phyloP scores from a whole-genome alignment of 2,329 filamentous ascomycete species.

The Ophiostoma tasmaniense region DNA sequence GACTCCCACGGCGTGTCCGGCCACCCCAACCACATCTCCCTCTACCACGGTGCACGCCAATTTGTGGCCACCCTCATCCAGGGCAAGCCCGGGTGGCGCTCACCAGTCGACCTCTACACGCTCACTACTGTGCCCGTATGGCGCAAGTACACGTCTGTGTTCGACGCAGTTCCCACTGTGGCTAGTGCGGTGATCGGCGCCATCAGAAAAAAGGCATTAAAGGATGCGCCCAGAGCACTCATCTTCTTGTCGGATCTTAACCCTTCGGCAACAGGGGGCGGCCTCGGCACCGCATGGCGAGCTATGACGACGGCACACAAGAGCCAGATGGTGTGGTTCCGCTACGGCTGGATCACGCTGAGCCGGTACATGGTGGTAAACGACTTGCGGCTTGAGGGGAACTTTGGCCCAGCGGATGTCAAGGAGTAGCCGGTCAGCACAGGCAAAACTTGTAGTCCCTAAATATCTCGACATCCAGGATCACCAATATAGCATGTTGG shows the following conservation, averaged over 20 bases:
- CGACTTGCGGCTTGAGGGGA: constrained; percentile 57
- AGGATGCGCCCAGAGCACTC: constrained; percentile 49
- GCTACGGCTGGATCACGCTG: constrained; percentile 87
- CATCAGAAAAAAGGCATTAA: constrained; percentile 22
- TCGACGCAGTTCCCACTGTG: constrained; percentile 69
- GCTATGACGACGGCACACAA: constrained; percentile 87
- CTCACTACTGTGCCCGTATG: constrained; percentile 62
- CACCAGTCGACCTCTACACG: constrained; percentile 78
- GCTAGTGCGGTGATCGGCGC: constrained; percentile 31
- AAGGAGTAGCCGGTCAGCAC: constrained; percentile 26
- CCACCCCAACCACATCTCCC: constrained; percentile 88
- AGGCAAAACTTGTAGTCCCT: constrained; percentile 25
- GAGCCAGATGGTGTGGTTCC: constrained; percentile 98
- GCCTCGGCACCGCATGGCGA: constrained; percentile 54
- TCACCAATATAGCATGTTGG: too few species aligned
- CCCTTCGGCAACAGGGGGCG: constrained; percentile 40
- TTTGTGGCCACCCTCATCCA: constrained; percentile 63
- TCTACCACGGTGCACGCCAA: constrained; percentile 69
- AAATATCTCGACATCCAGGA: too few species aligned
- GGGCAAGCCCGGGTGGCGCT: constrained; percentile 54
- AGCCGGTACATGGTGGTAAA: constrained; percentile 96
- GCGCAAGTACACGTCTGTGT: constrained; percentile 72
- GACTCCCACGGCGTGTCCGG: constrained; percentile 72
- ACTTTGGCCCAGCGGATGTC: constrained; percentile 20
- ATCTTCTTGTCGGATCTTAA: constrained; percentile 55